Evolutionary conservation across 2,329 filamentous ascomycete species (phyloP).

Genomic region (Chrysoporthe austroafricana): DNA sequence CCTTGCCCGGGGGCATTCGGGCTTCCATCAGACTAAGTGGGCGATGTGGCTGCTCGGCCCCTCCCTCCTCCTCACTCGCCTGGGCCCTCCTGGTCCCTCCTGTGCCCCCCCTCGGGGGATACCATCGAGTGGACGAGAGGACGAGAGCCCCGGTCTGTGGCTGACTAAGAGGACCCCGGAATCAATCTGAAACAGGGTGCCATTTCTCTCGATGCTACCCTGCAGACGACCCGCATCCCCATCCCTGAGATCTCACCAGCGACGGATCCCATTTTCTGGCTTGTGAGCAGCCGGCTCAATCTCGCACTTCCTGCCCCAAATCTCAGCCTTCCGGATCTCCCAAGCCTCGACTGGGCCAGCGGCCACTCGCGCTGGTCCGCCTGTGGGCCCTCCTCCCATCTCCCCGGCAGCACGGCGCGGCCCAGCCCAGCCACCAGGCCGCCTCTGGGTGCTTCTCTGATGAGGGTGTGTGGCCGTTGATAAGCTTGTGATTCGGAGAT

Average conservation of each 20-base stretch:
- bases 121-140: conserved; percentile 16
- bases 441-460: background rate
- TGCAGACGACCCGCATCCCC: conserved; percentile 20
- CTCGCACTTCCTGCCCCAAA: conserved; percentile 7
- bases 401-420: conserved; percentile 1
- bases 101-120: background rate
- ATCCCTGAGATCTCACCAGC: conserved; percentile 13
- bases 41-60: conserved; percentile 9
- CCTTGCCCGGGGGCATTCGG: conserved; percentile 4
- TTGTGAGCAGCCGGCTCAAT: conserved; percentile 5
- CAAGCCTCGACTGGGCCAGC: conserved; percentile 1
- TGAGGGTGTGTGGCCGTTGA: background rate
- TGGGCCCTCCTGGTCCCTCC: conserved; percentile 8
- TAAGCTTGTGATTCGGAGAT: background rate
- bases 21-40: background rate
- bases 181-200: conserved; percentile 29
- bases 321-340: conserved; percentile 1
- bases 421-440: background rate
- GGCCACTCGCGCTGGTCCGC: background rate
- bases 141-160: conserved; percentile 9
- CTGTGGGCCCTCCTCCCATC: background rate
- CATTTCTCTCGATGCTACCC: conserved; percentile 27
- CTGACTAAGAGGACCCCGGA: conserved; percentile 20
- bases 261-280: background rate
- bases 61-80: conserved; percentile 2